Evolutionary conservation across 768 basidiomycete genomes (phyloP), one percentile per base, ranked within the genome.

Genomic region (Boletus tylopilopsis): DNA sequence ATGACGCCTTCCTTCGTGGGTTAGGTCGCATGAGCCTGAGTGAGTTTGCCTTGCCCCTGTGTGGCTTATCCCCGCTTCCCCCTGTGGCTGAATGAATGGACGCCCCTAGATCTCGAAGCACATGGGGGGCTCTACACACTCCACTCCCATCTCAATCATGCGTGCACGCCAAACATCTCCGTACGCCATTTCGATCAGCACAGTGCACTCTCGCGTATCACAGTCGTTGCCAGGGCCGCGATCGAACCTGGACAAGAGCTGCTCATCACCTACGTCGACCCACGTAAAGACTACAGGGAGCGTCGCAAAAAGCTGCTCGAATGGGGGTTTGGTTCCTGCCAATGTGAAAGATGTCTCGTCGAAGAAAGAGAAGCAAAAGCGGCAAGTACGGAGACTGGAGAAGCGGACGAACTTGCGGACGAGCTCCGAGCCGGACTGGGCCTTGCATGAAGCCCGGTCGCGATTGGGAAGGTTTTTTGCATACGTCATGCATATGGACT

Each of bases 141-240:
- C 5, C 91, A 94, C 64, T 86, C 91, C 2, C 89, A 94, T 57
- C 66, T 94, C 25, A 96, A 95, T 67, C 93, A 96, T 65, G 78
- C 78, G 7, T 96, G 93, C 67, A 66, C 71, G 16, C 90, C 93
- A 0, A 94, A 91, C 65, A 58, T 84, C 41, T 87, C 89, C 16
- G 82, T 88, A 15, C 82, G 86, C 2, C 91, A 91, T 62, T 68
- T 90, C 49, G 84, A 89, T 64, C 77, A 76, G 55, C 80, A 79
- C 42, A 80, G 73, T 2, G 77, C 85, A 2, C 82, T 90, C 46
- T 75, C 84, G 7, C 80, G 89, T 32, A 87, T 95, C 62, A 83
- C 87, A 0, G 63, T 91, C 22, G 65, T 89, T n/a, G 86, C 92
- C 5, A 79, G 76, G 47, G 65, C 72, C 10, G 72, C 77, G 18